These are phyloP conservation scores for Ceratocystis cubensis DNA, from an alignment of 2,329 filamentous ascomycete species.

Conservation along the genomic window DNA sequence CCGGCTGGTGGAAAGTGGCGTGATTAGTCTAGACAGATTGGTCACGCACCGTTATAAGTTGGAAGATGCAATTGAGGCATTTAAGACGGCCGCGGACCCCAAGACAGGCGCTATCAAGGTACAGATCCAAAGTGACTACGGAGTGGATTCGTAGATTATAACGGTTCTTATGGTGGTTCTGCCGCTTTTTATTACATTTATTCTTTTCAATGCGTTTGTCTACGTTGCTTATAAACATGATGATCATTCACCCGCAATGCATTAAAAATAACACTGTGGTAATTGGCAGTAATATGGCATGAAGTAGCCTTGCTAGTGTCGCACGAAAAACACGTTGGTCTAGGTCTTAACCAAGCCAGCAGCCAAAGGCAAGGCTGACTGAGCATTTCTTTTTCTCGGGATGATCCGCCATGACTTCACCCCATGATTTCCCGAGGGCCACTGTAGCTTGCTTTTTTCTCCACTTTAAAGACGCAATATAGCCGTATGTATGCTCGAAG, in stretches of 20 bases:
- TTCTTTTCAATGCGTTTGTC: not conserved
- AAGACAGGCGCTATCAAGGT: conserved; percentile 97
- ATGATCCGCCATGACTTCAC: conserved; percentile 14
- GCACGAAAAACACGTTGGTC: not conserved
- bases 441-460: not conserved
- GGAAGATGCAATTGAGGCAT: conserved; percentile 79
- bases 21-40: conserved; percentile 67
- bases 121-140: conserved; percentile 59
- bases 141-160: conserved; percentile 14
- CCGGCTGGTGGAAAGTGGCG: conserved; percentile 67
- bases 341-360: not conserved
- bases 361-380: not conserved
- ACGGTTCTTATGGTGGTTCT: not conserved
- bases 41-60: conserved; percentile 80
- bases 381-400: not conserved
- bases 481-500: not conserved
- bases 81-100: conserved; percentile 75
- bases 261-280: not conserved
- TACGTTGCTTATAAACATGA: not conserved
- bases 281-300: not conserved
- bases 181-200: not conserved
- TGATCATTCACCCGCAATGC: not conserved
- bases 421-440: conserved; percentile 16
- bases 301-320: not conserved
- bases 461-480: conserved; percentile 7